These are phyloP conservation scores for Ustilago nuda DNA, from an alignment of 1,284 basidiomycete species.

Conservation along the genomic window DNA sequence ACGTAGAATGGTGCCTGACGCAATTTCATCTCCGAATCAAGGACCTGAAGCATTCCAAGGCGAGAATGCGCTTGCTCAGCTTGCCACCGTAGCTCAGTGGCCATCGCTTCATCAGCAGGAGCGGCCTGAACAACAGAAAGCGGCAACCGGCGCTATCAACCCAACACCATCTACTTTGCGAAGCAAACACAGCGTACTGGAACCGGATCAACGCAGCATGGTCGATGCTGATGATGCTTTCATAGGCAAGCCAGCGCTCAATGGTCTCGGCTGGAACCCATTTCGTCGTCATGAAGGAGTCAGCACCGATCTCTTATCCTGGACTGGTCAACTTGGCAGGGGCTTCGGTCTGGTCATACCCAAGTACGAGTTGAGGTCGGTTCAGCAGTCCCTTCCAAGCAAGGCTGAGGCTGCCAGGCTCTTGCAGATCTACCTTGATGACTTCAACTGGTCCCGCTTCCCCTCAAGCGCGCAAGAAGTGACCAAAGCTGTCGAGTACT, in stretches of 20 bases:
- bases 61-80: constrained; percentile 29
- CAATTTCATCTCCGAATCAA: constrained; percentile 13
- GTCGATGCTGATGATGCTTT: constrained; percentile 53
- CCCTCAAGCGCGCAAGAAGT: constrained; percentile 30
- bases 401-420: constrained; percentile 31
- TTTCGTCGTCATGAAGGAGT: constrained; percentile 45
- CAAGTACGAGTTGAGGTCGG: constrained; percentile 45
- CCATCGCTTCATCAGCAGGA: constrained; percentile 28
- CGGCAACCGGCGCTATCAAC: not conserved
- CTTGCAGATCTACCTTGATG: constrained; percentile 39
- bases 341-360: constrained; percentile 48
- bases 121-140: not conserved
- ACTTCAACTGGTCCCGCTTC: constrained; percentile 48
- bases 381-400: constrained; percentile 43
- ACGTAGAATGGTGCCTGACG: constrained; percentile 8
- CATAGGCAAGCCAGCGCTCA: constrained; percentile 45
- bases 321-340: constrained; percentile 44
- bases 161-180: constrained; percentile 21
- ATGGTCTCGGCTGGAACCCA: constrained; percentile 46
- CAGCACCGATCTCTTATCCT: constrained; percentile 43
- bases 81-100: constrained; percentile 43
- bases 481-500: constrained; percentile 21
- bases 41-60: constrained; percentile 7
- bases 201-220: constrained; percentile 47
- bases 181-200: constrained; percentile 24